Conservation (phyloP, 2,329 filamentous ascomycete genomes). For the Colletotrichum brevisporum region DNA sequence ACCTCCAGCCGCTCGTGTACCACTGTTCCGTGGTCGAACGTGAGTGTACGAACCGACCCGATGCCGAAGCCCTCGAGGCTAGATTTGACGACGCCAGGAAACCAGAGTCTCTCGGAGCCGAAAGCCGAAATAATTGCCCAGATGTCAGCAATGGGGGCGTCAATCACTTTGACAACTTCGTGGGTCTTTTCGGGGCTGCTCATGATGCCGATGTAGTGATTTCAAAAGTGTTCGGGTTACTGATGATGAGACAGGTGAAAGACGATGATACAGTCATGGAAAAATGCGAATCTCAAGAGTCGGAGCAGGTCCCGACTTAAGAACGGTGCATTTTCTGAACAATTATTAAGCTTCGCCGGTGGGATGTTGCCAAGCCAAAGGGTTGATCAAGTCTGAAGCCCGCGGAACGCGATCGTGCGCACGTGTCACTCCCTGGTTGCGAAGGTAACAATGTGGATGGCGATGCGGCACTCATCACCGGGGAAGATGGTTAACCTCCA, state of each 20-base stretch:
- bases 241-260: background rate
- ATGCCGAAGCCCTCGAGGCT: slow-evolving; percentile 29
- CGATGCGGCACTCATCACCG: no score
- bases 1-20: slow-evolving; percentile 24
- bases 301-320: background rate
- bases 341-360: background rate
- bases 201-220: background rate
- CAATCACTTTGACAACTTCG: slow-evolving; percentile 16
- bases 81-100: slow-evolving; percentile 20
- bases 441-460: no score
- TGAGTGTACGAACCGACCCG: slow-evolving; percentile 19
- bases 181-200: slow-evolving; percentile 11
- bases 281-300: background rate
- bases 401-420: background rate
- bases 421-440: background rate
- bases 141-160: slow-evolving; percentile 14
- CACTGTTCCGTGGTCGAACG: slow-evolving; percentile 15
- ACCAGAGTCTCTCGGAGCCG: slow-evolving; percentile 25
- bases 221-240: background rate
- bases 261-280: background rate
- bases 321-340: background rate
- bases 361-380: background rate
- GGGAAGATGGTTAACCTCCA: no score
- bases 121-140: slow-evolving; percentile 29
- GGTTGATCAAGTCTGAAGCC: background rate